A percentile compares a stretch with the other conserved stretches of the same genome.
These are phyloP conservation scores for Leishmania gerbilli DNA, from an alignment of 208 protist species.

Conservation along the genomic window DNA sequence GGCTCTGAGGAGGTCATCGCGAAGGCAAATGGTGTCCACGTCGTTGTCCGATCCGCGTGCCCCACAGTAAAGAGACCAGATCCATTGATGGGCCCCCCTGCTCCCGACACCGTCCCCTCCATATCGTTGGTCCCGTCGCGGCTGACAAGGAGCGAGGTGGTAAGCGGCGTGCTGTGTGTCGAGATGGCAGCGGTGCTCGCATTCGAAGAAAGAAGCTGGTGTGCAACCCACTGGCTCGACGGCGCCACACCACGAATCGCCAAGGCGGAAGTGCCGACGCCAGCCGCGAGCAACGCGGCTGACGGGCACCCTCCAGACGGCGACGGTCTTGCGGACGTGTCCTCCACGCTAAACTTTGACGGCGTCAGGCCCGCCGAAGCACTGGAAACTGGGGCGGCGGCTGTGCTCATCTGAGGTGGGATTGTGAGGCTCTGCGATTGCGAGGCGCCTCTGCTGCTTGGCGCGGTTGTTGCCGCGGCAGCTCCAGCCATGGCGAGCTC, in stretches of 20 bases:
- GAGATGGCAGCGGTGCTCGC: constrained; percentile 29
- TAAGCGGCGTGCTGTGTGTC: constrained; percentile 27
- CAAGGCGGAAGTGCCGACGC: not conserved
- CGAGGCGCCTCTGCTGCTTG: constrained; percentile 15
- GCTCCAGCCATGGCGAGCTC: constrained; percentile 3
- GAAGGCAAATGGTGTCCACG: constrained; percentile 29
- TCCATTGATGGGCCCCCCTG: not conserved
- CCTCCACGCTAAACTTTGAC: constrained; percentile 28
- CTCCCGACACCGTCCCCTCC: not conserved
- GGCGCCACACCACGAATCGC: not conserved
- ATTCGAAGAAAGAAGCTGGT: constrained; percentile 34
- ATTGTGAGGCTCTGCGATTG: constrained; percentile 16
- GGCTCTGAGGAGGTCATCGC: constrained; percentile 15
- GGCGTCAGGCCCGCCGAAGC: constrained; percentile 13
- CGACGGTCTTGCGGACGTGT: constrained; percentile 19
- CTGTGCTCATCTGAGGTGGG: constrained; percentile 4
- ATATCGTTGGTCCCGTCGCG: constrained; percentile 16
- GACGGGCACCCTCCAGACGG: not conserved
- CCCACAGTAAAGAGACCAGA: constrained; percentile 1
- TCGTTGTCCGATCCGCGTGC: constrained; percentile 12
- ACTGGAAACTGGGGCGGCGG: not conserved
- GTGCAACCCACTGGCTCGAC: constrained; percentile 8
- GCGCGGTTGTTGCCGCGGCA: not conserved
- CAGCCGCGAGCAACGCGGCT: not conserved
- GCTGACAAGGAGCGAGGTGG: constrained; percentile 22